These are phyloP conservation scores for barley (Hordeum vulgare) DNA, from an alignment of 176 grass and related monocot genomes.

Conservation along the genomic window MorexV3_pseudomolecules_assembly NC_058523.1:542460155-542460654, in stretches of 20 bases:
- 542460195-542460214: neutral
- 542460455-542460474: neutral
- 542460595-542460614: neutral
- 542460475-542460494: neutral
- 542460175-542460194: constrained; percentile 71
- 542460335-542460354: constrained; percentile 99
- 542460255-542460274: constrained; percentile 51
- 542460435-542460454: constrained; percentile 64
- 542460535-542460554: neutral
- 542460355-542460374: constrained; percentile 91
- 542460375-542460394: constrained; percentile 94
- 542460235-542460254: neutral
- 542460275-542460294: constrained; percentile 67
- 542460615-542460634: neutral
- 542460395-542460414: constrained; percentile 80
- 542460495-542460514: neutral
- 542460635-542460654: neutral
- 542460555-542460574: neutral
- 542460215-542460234: neutral
- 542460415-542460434: constrained; percentile 81
- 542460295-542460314: constrained; percentile 93
- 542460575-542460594: neutral
- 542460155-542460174: constrained; percentile 44
- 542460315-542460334: constrained; percentile 99
- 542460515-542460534: neutral